These are phyloP conservation scores for Gilbertella persicaria DNA, from an alignment of 371 early-diverging fungal genomes.

Conservation along the genomic window DNA sequence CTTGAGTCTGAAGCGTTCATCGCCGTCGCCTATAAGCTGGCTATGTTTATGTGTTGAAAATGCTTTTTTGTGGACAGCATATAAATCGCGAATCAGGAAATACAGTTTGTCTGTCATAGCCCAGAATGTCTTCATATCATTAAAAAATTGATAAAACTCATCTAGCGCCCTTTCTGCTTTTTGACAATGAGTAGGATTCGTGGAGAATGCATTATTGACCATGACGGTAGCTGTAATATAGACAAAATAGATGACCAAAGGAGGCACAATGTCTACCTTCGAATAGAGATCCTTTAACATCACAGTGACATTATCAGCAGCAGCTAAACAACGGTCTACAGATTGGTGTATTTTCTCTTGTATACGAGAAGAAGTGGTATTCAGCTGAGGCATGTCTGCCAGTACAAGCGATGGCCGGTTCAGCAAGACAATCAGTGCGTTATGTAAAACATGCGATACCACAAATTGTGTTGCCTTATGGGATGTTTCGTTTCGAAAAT, in stretches of 20 bases:
- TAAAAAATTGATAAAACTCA: slow-evolving; percentile 43
- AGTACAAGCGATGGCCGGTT: slow-evolving; percentile 42
- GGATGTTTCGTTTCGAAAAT: slow-evolving; percentile 1
- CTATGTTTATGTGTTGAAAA: not conserved
- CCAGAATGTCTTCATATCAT: slow-evolving; percentile 50
- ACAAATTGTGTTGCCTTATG: slow-evolving; percentile 24
- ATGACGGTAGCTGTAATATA: slow-evolving; percentile 55
- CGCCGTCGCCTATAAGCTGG: too few relatives aligned
- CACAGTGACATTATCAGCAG: slow-evolving; percentile 49
- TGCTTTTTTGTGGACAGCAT: slow-evolving; percentile 41
- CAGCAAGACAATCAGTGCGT: slow-evolving; percentile 46
- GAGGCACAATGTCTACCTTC: slow-evolving; percentile 34
- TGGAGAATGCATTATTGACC: slow-evolving; percentile 48
- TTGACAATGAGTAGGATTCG: slow-evolving; percentile 31
- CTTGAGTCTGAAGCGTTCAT: too few relatives aligned
- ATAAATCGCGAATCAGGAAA: slow-evolving; percentile 52
- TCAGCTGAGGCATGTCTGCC: slow-evolving; percentile 24
- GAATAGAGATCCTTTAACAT: slow-evolving; percentile 39
- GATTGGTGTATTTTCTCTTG: slow-evolving; percentile 40
- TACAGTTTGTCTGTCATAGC: slow-evolving; percentile 58
- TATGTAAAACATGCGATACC: slow-evolving; percentile 40
- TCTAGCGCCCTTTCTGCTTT: slow-evolving; percentile 42
- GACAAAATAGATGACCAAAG: slow-evolving; percentile 48
- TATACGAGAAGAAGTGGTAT: slow-evolving; percentile 31
- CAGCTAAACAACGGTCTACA: slow-evolving; percentile 42